A percentile compares a stretch with the other conserved stretches of the same genome.
Evolutionary conservation across 306 rosid species (phyloP).

Genomic region (Mimosa pudica): DNA sequence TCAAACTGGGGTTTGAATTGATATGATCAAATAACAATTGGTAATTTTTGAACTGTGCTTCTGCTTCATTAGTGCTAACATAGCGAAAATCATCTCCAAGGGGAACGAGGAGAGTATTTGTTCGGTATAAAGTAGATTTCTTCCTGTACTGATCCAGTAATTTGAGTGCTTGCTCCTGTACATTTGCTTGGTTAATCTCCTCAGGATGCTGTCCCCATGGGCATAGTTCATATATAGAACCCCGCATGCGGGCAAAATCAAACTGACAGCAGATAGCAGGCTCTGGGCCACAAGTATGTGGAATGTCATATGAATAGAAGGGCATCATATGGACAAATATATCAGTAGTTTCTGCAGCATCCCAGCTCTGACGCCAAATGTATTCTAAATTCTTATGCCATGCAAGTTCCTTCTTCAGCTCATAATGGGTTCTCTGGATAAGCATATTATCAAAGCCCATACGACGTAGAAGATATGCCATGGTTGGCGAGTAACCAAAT

Average conservation of each 20-base stretch:
- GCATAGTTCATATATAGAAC: slow-evolving; percentile 72
- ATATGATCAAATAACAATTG: slow-evolving; percentile 84
- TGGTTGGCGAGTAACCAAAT: slow-evolving; percentile 96
- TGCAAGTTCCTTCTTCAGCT: slow-evolving; percentile 96
- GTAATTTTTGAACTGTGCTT: slow-evolving; percentile 90
- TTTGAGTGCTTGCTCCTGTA: slow-evolving; percentile 72
- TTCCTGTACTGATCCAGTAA: slow-evolving; percentile 93
- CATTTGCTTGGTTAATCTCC: slow-evolving; percentile 77
- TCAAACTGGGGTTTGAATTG: slow-evolving; percentile 82
- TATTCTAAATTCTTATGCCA: slow-evolving; percentile 85
- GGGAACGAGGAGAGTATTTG: slow-evolving; percentile 93
- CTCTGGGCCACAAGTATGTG: slow-evolving; percentile 99
- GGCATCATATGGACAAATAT: slow-evolving; percentile 99
- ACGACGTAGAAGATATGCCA: slow-evolving; percentile 99
- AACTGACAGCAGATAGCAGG: slow-evolving; percentile 98
- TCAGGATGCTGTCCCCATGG: slow-evolving; percentile 85
- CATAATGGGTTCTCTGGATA: slow-evolving; percentile 97
- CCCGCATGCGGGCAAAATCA: slow-evolving; percentile 85
- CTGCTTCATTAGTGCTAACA: slow-evolving; percentile 78
- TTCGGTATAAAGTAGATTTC: slow-evolving; percentile 87
- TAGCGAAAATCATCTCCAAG: slow-evolving; percentile 99
- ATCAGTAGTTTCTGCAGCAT: slow-evolving; percentile 86
- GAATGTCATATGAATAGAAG: slow-evolving; percentile 95
- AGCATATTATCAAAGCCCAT: slow-evolving; percentile 99
- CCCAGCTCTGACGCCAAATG: slow-evolving; percentile 99